phyloP scores from a whole-genome alignment of 305 asterid species.

The Solanum hybrid region DNA sequence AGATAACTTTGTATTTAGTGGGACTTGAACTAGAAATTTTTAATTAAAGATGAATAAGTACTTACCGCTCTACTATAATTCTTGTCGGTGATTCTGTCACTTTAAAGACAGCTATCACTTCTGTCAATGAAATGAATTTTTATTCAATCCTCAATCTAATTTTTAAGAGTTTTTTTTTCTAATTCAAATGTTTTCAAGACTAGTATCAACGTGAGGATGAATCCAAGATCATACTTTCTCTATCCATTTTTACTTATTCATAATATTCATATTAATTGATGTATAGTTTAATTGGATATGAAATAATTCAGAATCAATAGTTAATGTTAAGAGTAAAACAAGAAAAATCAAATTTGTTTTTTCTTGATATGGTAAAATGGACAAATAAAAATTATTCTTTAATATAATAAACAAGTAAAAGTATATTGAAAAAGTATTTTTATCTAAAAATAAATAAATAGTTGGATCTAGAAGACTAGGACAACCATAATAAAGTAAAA shows the following conservation, averaged over 20 bases:
- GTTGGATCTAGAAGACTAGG: neutral
- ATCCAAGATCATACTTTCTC: neutral
- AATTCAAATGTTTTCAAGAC: neutral
- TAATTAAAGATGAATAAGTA: too few species aligned
- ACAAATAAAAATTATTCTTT: too few species aligned
- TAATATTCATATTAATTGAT: neutral
- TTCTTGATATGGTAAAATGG: neutral
- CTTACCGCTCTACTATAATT: too few species aligned
- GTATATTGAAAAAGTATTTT: too few species aligned
- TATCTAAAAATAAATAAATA: too few species aligned
- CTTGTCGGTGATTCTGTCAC: neutral
- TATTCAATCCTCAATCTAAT: neutral
- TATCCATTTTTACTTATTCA: neutral
- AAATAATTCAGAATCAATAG: too few species aligned
- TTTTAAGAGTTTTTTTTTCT: neutral
- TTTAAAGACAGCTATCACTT: neutral
- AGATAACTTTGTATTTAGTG: neutral
- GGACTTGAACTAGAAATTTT: neutral
- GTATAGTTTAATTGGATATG: neutral
- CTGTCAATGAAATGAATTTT: neutral
- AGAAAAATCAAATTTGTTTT: too few species aligned
- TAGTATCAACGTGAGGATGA: neutral
- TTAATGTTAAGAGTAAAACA: neutral
- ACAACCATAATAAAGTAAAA: neutral
- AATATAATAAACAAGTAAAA: too few species aligned